These are phyloP conservation scores for Carex arenaria DNA, from an alignment of 202 grass and related monocot species.

Conservation along the genomic window DNA sequence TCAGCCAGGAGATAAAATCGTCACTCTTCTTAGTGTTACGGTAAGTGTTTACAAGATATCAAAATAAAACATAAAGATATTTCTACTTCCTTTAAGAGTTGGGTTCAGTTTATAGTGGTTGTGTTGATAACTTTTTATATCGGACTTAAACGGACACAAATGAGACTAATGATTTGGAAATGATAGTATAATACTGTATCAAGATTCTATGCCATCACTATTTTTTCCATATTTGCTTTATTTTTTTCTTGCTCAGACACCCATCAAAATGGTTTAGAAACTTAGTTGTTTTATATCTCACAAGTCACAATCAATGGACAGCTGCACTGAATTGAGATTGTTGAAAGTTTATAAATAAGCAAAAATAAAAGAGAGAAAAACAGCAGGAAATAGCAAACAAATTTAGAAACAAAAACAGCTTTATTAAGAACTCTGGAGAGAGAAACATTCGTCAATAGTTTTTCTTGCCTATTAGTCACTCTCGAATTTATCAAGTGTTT, in stretches of 20 bases:
- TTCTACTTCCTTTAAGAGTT: neutral
- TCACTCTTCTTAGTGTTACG: slow-evolving; percentile 27
- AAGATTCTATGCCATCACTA: neutral
- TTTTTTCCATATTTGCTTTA: neutral
- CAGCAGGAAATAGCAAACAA: neutral
- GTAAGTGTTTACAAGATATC: slow-evolving; percentile 24
- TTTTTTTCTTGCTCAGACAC: neutral
- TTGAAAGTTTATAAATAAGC: neutral
- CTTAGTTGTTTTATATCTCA: neutral
- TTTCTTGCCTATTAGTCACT: neutral
- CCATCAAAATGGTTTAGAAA: neutral
- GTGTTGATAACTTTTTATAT: neutral
- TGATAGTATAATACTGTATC: neutral
- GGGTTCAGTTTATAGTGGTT: neutral
- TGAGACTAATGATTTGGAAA: neutral
- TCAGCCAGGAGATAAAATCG: slow-evolving; percentile 49
- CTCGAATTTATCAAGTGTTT: neutral
- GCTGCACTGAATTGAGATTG: neutral
- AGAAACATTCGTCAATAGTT: neutral
- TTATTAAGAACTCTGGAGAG: neutral
- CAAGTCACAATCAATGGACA: neutral
- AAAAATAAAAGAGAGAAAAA: neutral
- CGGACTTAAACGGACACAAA: neutral
- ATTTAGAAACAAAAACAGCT: neutral
- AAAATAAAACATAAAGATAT: neutral